Conservation (phyloP, 495 filamentous ascomycete genomes). For the Neurospora sp. region DNA sequence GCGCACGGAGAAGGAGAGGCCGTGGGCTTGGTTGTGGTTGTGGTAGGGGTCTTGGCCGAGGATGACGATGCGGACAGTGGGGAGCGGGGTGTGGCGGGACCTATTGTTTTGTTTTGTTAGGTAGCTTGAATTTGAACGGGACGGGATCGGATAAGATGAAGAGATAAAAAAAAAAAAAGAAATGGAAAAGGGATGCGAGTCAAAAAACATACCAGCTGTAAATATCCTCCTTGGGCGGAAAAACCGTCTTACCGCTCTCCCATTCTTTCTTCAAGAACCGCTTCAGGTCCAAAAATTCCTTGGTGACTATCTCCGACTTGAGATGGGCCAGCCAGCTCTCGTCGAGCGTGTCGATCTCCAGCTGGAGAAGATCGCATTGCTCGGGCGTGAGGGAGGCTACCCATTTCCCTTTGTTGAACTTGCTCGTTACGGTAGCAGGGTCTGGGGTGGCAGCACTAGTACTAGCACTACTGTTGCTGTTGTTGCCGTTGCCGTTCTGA, state of each 20-base stretch:
- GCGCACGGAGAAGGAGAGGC: constrained; percentile 87
- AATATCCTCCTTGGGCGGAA: constrained; percentile 79
- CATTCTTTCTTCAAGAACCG: constrained; percentile 74
- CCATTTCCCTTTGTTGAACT: constrained; percentile 87
- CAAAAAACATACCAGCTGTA: constrained; percentile 70
- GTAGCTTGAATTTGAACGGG: too few species aligned
- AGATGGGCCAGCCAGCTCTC: constrained; percentile 82
- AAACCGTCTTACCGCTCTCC: constrained; percentile 56
- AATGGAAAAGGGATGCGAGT: not conserved
- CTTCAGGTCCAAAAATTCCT: constrained; percentile 79
- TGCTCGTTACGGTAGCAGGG: constrained; percentile 29
- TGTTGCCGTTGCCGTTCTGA: constrained; percentile 16
- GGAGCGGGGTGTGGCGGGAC: constrained; percentile 83
- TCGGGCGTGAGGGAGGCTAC: constrained; percentile 64
- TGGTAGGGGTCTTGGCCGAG: constrained; percentile 97
- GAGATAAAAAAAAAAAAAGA: too few species aligned
- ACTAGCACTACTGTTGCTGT: constrained; percentile 9
- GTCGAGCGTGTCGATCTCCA: constrained; percentile 87
- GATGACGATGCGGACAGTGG: constrained; percentile 79
- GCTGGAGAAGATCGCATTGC: constrained; percentile 66
- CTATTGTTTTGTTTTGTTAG: constrained; percentile 26
- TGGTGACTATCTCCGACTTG: constrained; percentile 67
- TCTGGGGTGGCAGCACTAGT: constrained; percentile 2
- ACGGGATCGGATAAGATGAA: too few species aligned
- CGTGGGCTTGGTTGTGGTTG: constrained; percentile 90